These are phyloP conservation scores for Stylosanthes scabra DNA, from an alignment of 331 rosid species.

Conservation along the genomic window DNA sequence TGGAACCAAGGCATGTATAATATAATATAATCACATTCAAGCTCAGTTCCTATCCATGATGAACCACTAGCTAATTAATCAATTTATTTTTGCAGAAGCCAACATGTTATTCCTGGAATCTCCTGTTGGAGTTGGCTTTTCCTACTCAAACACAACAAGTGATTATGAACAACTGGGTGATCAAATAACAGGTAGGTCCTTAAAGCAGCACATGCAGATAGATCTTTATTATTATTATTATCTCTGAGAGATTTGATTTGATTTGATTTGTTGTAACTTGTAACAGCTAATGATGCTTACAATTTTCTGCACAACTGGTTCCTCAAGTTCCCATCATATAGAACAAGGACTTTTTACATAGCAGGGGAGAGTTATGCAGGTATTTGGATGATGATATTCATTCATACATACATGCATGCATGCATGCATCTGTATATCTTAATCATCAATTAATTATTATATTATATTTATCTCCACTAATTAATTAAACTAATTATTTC, in stretches of 20 bases:
- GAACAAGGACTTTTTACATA: slow-evolving; percentile 68
- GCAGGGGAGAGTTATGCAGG: slow-evolving; percentile 98
- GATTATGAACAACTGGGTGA: slow-evolving; percentile 74
- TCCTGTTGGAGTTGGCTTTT: slow-evolving; percentile 96
- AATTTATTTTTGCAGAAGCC: slow-evolving; percentile 75
- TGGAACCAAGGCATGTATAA: slow-evolving; percentile 87
- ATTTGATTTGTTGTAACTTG: slow-evolving; percentile 27
- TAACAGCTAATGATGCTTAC: slow-evolving; percentile 84
- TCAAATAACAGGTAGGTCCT: slow-evolving; percentile 77
- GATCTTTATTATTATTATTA: no score
- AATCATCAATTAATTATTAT: neutral
- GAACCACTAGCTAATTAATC: slow-evolving; percentile 44
- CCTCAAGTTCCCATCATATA: slow-evolving; percentile 83
- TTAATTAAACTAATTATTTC: slow-evolving; percentile 27
- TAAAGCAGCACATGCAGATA: no score
- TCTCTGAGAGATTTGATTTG: neutral
- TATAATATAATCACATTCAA: slow-evolving; percentile 32
- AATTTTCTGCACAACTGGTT: slow-evolving; percentile 78
- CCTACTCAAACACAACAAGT: slow-evolving; percentile 74
- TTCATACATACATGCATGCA: no score
- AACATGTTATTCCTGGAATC: slow-evolving; percentile 88
- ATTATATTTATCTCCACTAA: neutral
- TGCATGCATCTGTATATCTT: no score
- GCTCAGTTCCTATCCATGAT: neutral
- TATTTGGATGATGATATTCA: no score